Conservation (phyloP, 495 filamentous ascomycete species). For the Penicillium goetzii region DNA sequence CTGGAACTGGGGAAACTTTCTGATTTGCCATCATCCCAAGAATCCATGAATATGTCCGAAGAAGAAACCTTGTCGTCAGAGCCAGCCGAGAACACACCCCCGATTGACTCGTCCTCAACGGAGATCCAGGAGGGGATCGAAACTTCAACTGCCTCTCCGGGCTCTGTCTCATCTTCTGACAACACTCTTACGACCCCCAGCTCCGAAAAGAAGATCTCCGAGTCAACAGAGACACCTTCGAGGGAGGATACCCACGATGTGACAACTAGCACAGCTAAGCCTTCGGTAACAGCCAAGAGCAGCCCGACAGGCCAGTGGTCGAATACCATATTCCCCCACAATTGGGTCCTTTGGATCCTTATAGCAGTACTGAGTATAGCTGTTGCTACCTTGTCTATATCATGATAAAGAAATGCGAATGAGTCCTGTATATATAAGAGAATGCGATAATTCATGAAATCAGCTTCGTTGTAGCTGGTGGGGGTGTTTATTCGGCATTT, state of each 20-base stretch:
- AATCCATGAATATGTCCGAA: background rate
- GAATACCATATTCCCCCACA: background rate
- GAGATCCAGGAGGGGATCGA: background rate
- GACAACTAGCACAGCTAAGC: background rate
- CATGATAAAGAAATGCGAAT: background rate
- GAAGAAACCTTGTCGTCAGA: background rate
- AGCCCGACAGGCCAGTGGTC: background rate
- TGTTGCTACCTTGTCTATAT: background rate
- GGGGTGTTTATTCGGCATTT: no score
- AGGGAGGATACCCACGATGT: background rate
- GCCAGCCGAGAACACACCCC: background rate
- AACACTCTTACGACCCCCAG: background rate
- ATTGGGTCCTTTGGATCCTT: background rate
- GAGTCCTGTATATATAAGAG: background rate
- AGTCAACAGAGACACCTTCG: background rate
- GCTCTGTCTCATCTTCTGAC: background rate
- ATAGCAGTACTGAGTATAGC: background rate
- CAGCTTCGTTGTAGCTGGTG: background rate
- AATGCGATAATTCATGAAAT: background rate
- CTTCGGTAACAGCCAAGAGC: background rate
- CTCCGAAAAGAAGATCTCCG: background rate
- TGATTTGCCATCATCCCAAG: background rate
- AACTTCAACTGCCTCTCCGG: background rate
- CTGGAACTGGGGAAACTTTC: conserved; percentile 3
- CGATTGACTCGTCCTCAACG: background rate